Percentiles rank a stretch among this genome's conserved stretches.
Evolutionary conservation across 768 basidiomycete genomes (phyloP).

Genomic region (Collybia sp.): DNA sequence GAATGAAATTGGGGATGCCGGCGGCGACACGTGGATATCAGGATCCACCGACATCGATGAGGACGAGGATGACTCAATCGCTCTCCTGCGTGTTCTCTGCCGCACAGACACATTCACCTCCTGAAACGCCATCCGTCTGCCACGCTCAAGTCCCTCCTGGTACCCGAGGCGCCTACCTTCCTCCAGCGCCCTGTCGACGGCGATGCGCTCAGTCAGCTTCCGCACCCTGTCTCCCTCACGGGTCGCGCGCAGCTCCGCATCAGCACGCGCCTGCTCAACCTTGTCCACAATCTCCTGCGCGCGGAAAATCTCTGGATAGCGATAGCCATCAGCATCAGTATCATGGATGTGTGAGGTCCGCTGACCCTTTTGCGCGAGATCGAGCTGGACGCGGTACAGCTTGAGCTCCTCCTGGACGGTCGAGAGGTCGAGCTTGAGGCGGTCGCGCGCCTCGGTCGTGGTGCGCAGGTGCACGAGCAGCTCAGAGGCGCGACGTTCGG

Average conservation of each 20-base stretch:
- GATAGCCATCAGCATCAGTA: slow-evolving; percentile 1
- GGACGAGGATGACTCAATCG: slow-evolving; percentile 7
- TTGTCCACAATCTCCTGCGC: slow-evolving; percentile 49
- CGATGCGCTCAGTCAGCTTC: slow-evolving; percentile 38
- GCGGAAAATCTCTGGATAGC: slow-evolving; percentile 47
- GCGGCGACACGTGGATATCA: slow-evolving; percentile 14
- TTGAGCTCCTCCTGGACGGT: slow-evolving; percentile 41
- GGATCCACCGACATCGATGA: slow-evolving; percentile 11
- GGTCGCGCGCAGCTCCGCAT: slow-evolving; percentile 43
- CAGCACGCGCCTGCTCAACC: slow-evolving; percentile 41
- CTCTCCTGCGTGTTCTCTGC: not conserved
- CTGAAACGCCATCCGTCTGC: slow-evolving; percentile 14
- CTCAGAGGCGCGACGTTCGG: no score
- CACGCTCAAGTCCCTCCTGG: slow-evolving; percentile 37
- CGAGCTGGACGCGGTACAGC: slow-evolving; percentile 54
- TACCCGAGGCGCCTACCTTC: slow-evolving; percentile 50
- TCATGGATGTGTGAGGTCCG: not conserved
- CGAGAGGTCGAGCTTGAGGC: slow-evolving; percentile 24
- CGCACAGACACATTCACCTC: not conserved
- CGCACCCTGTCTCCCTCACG: slow-evolving; percentile 41
- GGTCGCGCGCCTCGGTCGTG: slow-evolving; percentile 22
- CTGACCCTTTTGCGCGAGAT: slow-evolving; percentile 48
- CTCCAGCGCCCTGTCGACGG: slow-evolving; percentile 46
- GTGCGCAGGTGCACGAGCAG: slow-evolving; percentile 25
- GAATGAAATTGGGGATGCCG: slow-evolving; percentile 14